Conservation (phyloP, 2,329 filamentous ascomycete species). For the Incumbomyces delicatus region DNA sequence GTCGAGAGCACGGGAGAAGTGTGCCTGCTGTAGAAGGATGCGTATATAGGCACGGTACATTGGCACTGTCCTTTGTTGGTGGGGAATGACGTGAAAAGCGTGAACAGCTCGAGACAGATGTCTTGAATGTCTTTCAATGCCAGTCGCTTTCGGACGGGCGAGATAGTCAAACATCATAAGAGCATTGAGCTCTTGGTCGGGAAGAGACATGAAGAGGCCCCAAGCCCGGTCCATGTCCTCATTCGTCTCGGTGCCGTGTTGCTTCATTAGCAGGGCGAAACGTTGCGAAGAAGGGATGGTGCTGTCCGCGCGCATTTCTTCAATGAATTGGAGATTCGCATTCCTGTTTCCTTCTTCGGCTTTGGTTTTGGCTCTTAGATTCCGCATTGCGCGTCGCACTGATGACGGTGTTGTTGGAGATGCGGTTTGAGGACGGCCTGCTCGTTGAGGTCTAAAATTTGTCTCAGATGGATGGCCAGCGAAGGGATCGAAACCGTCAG, state of each 20-base stretch:
- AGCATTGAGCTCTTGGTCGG: conserved; percentile 8
- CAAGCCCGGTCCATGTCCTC: conserved; percentile 32
- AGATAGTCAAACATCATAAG: conserved; percentile 28
- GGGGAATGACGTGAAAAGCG: conserved; percentile 37
- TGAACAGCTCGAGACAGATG: conserved; percentile 35
- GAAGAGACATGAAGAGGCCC: conserved; percentile 23
- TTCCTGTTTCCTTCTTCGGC: too few relatives aligned
- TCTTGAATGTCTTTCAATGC: conserved; percentile 15
- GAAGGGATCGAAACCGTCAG: too few relatives aligned
- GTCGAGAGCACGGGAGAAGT: conserved; percentile 23
- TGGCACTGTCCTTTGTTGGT: conserved; percentile 27
- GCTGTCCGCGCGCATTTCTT: too few relatives aligned
- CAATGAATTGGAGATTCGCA: too few relatives aligned
- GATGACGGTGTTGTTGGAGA: too few relatives aligned
- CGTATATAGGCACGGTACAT: conserved; percentile 35
- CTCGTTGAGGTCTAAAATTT: too few relatives aligned
- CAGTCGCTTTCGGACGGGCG: conserved; percentile 24
- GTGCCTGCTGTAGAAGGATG: conserved; percentile 9
- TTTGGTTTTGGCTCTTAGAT: too few relatives aligned
- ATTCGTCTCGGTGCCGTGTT: neutral
- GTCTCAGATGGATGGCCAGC: too few relatives aligned
- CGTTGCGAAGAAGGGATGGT: too few relatives aligned
- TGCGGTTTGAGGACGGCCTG: too few relatives aligned
- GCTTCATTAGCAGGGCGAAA: conserved; percentile 4
- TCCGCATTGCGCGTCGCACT: too few relatives aligned